These are phyloP conservation scores for Alternaria gansuensis DNA, from an alignment of 2,329 filamentous ascomycete species.

Conservation along the genomic window DNA sequence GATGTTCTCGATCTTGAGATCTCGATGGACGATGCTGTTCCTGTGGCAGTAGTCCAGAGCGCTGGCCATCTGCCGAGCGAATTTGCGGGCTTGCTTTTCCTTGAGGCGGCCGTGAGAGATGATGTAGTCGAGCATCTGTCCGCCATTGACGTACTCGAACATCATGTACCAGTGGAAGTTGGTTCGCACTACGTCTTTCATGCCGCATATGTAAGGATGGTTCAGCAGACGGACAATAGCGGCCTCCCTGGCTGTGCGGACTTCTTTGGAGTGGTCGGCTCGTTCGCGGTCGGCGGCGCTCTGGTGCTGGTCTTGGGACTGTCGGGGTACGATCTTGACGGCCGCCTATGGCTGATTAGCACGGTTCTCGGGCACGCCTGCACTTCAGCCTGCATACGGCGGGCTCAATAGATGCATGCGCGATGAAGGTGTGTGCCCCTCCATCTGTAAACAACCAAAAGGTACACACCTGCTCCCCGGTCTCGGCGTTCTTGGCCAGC, in stretches of 20 bases:
- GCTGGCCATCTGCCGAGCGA: conserved; percentile 95
- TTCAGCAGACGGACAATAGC: conserved; percentile 94
- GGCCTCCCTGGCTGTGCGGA: conserved; percentile 91
- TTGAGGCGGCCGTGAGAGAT: conserved; percentile 97
- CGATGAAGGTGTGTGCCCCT: neutral
- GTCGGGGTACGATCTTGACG: conserved; percentile 94
- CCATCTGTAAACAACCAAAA: neutral
- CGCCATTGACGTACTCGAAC: conserved; percentile 98
- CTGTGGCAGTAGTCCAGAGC: conserved; percentile 96
- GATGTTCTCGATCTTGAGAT: conserved; percentile 99
- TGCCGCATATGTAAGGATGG: conserved; percentile 94
- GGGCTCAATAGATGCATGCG: neutral
- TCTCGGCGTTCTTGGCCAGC: conserved; percentile 87
- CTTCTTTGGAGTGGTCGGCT: conserved; percentile 95
- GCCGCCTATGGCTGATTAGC: conserved; percentile 71
- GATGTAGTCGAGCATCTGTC: conserved; percentile 99
- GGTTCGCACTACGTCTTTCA: conserved; percentile 93
- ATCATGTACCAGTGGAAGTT: conserved; percentile 99
- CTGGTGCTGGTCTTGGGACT: conserved; percentile 84
- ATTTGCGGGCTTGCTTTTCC: conserved; percentile 97
- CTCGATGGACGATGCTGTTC: conserved; percentile 97
- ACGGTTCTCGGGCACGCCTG: neutral
- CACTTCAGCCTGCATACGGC: neutral
- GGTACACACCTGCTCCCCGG: conserved; percentile 80
- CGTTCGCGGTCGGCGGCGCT: conserved; percentile 79